Evolutionary conservation across 2,329 filamentous ascomycete species (phyloP).

Genomic region (Phyllosticta citribraziliensis): DNA sequence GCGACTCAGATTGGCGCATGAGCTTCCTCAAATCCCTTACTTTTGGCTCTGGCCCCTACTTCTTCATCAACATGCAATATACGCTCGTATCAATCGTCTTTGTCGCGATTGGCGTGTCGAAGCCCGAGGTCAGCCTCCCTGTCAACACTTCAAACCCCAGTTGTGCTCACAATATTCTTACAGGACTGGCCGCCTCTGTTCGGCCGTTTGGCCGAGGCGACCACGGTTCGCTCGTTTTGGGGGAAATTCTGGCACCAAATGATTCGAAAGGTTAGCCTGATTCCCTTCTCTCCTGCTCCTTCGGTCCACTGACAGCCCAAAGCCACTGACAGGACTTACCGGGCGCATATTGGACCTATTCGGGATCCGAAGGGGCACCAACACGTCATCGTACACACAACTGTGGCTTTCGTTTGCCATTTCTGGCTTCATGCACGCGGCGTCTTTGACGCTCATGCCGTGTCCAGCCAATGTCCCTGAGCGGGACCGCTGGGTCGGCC

Average conservation of each 20-base stretch:
- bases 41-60: conserved; percentile 12
- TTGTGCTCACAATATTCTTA: neutral
- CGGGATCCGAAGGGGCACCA: conserved; percentile 6
- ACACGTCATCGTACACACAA: conserved; percentile 8
- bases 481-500: conserved; percentile 5
- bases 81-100: conserved; percentile 3
- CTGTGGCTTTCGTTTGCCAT: conserved; percentile 12
- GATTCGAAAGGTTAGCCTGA: conserved; percentile 8
- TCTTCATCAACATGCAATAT: conserved; percentile 13
- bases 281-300: neutral
- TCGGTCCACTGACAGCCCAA: neutral
- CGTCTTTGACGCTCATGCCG: conserved; percentile 9
- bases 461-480: conserved; percentile 9
- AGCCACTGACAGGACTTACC: neutral
- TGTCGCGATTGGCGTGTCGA: conserved; percentile 5
- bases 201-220: conserved; percentile 5
- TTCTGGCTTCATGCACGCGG: conserved; percentile 12
- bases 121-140: conserved; percentile 9
- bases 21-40: conserved; percentile 11
- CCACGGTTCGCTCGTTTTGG: conserved; percentile 13
- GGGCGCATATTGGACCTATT: neutral
- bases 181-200: conserved; percentile 15
- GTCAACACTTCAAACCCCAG: neutral
- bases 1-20: conserved; percentile 5
- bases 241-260: conserved; percentile 14